Evolutionary conservation across 179 eudicot species (phyloP), one percentile per base, ranked within the genome.

Genomic region (Carnegiea gigantea): DNA sequence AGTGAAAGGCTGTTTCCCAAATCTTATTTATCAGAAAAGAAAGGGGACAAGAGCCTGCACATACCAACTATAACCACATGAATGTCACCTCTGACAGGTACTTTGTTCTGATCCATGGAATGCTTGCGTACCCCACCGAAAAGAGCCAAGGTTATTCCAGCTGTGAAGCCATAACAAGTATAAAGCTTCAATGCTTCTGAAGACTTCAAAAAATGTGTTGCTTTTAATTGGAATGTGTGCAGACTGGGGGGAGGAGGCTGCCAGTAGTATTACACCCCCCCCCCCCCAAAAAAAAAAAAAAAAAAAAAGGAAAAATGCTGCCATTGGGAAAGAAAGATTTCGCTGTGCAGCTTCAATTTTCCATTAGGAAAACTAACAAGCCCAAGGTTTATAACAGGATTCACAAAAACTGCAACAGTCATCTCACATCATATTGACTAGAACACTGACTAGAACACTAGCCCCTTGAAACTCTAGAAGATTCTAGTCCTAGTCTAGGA

Each of bases 31-130:
- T 28, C 49, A 75, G 14, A 44, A 40, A 28, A 18, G 60, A n/a
- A 23, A 40, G 76, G 48, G 60, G 54, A 24, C 57, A 71, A n/a
- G 48, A 65, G 44, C 20, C 48, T 54, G 38, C 40, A 79, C 94
- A 68, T 90, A 95, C 98, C 99, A 59, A 95, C 98, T 83, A 95
- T 87, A 77, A 95, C 90, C 80, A 95, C 91, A 87, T 95, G 98
- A 77, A 95, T 91, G 83, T 95, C 99, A 81, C 99, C 99, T 89
- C 99, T 87, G 79, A 95, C 98, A 44, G 98, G 99, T 72, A 95
- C 98, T 88, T 95, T 95, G 87, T 94, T 95, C 86, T 92, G 97
- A 89, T 95, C 93, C 91, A 85, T 87, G 40, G 94, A 91, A 89
- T 95, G 93, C 90, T 94, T 95, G 75, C 93, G 87, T 44, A 94